Percentiles rank a stretch among this genome's conserved stretches.
These are phyloP conservation scores for Trifolium dubium DNA, from an alignment of 306 rosid genomes.

Conservation along the genomic window DNA sequence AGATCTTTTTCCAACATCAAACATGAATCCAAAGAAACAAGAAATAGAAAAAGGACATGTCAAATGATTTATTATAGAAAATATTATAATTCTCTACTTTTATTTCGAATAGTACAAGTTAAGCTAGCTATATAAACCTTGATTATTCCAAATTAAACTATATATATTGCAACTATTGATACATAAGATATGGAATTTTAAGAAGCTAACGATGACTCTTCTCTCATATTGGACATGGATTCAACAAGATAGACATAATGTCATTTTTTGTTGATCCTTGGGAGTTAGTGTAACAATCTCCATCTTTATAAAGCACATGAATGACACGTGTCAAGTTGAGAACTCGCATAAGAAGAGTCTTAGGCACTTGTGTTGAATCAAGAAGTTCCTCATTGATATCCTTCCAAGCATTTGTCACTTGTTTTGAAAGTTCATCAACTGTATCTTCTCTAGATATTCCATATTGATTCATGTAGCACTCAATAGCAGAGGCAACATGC, in stretches of 20 bases:
- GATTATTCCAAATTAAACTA: no score
- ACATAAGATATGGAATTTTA: not conserved
- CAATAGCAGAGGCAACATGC: slow-evolving; percentile 32
- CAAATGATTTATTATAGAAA: no score
- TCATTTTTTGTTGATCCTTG: not conserved
- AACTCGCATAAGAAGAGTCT: not conserved
- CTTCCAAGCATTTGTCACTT: slow-evolving; percentile 31
- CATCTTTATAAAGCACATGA: slow-evolving; percentile 19
- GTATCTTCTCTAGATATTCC: slow-evolving; percentile 5
- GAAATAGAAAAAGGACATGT: no score
- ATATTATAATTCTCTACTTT: no score
- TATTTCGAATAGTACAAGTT: no score
- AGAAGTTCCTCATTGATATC: slow-evolving; percentile 14
- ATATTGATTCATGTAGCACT: slow-evolving; percentile 34
- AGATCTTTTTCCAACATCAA: no score
- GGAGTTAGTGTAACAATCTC: slow-evolving; percentile 28
- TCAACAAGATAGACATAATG: not conserved
- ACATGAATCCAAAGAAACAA: no score
- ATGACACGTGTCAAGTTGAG: slow-evolving; percentile 3
- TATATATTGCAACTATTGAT: no score
- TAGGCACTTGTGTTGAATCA: not conserved
- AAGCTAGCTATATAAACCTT: no score
- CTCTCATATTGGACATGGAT: slow-evolving; percentile 15
- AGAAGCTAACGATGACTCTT: not conserved
- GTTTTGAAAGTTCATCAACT: not conserved